Evolutionary conservation across 176 grass and related monocot species (phyloP).

Genomic region (Cenchrus americanus): DNA sequence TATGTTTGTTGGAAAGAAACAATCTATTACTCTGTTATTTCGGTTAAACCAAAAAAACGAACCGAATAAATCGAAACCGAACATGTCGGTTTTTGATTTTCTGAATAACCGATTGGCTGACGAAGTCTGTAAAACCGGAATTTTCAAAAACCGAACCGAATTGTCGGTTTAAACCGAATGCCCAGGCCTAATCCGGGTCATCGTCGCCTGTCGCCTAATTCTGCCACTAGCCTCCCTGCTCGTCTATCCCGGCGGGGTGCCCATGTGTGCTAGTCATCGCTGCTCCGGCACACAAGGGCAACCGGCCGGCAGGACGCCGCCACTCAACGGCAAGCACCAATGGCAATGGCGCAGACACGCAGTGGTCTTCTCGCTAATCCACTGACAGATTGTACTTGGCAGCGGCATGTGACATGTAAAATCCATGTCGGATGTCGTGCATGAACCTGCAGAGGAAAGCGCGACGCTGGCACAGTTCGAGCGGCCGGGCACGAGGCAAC

Average conservation of each 20-base stretch:
- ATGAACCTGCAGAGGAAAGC: constrained; percentile 16
- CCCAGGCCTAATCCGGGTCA: too few relatives aligned
- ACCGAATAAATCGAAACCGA: too few relatives aligned
- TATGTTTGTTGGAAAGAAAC: too few relatives aligned
- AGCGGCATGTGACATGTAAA: not conserved
- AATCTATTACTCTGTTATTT: too few relatives aligned
- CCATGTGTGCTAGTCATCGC: not conserved
- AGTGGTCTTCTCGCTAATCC: not conserved
- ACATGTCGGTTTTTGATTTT: too few relatives aligned
- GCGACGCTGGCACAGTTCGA: constrained; percentile 12
- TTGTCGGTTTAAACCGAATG: too few relatives aligned
- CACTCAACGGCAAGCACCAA: not conserved
- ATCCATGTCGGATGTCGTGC: constrained; percentile 13
- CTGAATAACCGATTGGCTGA: too few relatives aligned
- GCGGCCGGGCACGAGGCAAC: not conserved
- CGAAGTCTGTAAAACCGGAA: too few relatives aligned
- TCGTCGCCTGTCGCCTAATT: too few relatives aligned
- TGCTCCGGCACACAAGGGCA: not conserved
- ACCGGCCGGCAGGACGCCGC: not conserved
- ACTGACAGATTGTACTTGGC: not conserved
- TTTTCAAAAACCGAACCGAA: too few relatives aligned
- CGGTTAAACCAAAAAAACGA: too few relatives aligned
- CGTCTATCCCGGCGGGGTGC: not conserved
- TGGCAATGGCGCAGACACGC: not conserved
- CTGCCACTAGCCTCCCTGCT: too few relatives aligned